These are phyloP conservation scores for Odontarrhena argentea DNA, from an alignment of 345 rosid genomes.

Conservation along the genomic window DNA sequence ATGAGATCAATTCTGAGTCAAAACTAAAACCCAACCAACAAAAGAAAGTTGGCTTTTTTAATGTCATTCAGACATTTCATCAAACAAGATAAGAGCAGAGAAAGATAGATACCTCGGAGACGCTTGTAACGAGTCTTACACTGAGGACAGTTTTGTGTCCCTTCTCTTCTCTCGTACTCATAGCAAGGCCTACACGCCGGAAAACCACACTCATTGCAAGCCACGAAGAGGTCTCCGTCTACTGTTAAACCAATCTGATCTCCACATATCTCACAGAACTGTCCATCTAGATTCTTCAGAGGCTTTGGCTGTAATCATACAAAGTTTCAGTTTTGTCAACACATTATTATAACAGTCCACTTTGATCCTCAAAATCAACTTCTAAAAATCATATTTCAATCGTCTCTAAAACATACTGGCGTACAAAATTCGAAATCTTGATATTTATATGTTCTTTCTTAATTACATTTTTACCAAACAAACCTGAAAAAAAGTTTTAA, in stretches of 20 bases:
- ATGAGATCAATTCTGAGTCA: not conserved
- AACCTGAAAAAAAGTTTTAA: no score
- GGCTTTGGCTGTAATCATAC: slow-evolving; percentile 67
- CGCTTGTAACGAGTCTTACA: slow-evolving; percentile 97
- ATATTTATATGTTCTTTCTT: no score
- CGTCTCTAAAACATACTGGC: no score
- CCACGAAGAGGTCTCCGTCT: slow-evolving; percentile 93
- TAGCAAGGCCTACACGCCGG: slow-evolving; percentile 96
- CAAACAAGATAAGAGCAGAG: slow-evolving; percentile 18
- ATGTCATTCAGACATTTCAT: slow-evolving; percentile 25
- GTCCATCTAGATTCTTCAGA: slow-evolving; percentile 88
- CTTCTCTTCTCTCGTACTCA: slow-evolving; percentile 97
- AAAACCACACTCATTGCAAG: slow-evolving; percentile 97
- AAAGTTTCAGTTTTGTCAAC: not conserved
- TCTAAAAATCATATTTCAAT: no score
- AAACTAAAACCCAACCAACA: not conserved
- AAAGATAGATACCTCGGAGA: slow-evolving; percentile 59
- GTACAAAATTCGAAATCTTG: no score
- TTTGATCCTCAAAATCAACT: not conserved
- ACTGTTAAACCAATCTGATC: slow-evolving; percentile 80
- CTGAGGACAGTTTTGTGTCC: slow-evolving; percentile 87
- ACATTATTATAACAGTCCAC: not conserved
- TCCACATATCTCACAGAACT: slow-evolving; percentile 92
- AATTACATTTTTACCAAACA: no score
- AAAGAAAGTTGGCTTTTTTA: not conserved